These are phyloP conservation scores for Phytophthora palmivora DNA, from an alignment of 352 stramenopile species.

Conservation along the genomic window DNA sequence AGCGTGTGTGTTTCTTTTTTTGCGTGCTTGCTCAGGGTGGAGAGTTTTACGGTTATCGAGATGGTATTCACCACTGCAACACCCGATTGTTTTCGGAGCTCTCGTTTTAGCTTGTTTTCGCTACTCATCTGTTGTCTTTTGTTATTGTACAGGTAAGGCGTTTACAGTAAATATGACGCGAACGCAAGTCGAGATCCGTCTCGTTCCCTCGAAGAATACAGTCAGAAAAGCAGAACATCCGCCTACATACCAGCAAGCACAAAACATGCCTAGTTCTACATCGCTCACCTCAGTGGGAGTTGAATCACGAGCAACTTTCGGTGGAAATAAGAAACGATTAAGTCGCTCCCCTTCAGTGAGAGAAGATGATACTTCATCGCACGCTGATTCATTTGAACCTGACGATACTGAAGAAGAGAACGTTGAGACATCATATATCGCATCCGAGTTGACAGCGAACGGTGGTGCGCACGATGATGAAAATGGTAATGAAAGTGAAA, in stretches of 20 bases:
- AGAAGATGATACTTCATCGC: slow-evolving; percentile 37
- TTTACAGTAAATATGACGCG: slow-evolving; percentile 15
- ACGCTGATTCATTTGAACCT: slow-evolving; percentile 48
- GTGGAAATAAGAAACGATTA: slow-evolving; percentile 2
- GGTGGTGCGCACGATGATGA: slow-evolving; percentile 1
- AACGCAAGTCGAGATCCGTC: slow-evolving; percentile 40
- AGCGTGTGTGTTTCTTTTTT: not conserved
- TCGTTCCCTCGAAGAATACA: slow-evolving; percentile 28
- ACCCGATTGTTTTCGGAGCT: slow-evolving; percentile 30
- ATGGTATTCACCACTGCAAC: not conserved
- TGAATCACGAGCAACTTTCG: not conserved
- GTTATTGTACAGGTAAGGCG: not conserved
- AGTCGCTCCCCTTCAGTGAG: not conserved
- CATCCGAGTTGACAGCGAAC: not conserved
- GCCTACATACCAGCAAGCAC: slow-evolving; percentile 52
- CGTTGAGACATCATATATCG: not conserved
- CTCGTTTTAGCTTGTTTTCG: slow-evolving; percentile 17
- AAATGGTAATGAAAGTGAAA: slow-evolving; percentile 5
- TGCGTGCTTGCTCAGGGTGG: slow-evolving; percentile 6
- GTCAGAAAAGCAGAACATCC: slow-evolving; percentile 8
- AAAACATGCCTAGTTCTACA: slow-evolving; percentile 20
- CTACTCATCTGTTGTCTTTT: slow-evolving; percentile 6
- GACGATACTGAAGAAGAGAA: slow-evolving; percentile 13
- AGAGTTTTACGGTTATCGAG: not conserved
- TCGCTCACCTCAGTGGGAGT: not conserved